phyloP scores from a whole-genome alignment of 2,329 filamentous ascomycete genomes.

The Verticillium nubilum region DNA sequence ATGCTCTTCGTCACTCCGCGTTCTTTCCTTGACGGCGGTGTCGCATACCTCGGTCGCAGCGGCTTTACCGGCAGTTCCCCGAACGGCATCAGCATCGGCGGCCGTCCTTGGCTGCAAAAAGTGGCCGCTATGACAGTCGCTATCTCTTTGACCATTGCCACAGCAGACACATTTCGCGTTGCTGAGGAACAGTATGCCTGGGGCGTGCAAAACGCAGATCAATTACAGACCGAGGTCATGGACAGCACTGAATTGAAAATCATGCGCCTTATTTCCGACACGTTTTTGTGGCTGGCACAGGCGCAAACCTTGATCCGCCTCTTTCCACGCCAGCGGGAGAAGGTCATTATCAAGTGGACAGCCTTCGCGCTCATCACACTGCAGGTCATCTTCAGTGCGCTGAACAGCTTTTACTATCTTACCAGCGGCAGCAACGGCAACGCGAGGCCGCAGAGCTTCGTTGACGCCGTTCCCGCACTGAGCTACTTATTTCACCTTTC shows the following conservation, averaged over 20 bases:
- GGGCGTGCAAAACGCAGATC: slow-evolving; percentile 74
- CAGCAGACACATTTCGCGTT: slow-evolving; percentile 82
- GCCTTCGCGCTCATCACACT: slow-evolving; percentile 89
- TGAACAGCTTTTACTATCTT: slow-evolving; percentile 74
- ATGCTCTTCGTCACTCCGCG: slow-evolving; percentile 94
- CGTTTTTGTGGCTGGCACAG: slow-evolving; percentile 95
- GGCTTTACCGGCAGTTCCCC: slow-evolving; percentile 81
- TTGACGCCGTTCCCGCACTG: slow-evolving; percentile 83
- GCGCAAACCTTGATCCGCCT: slow-evolving; percentile 93
- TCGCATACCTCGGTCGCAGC: slow-evolving; percentile 72
- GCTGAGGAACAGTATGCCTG: slow-evolving; percentile 74
- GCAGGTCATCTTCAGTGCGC: slow-evolving; percentile 83
- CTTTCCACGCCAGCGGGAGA: slow-evolving; percentile 94
- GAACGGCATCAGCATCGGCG: slow-evolving; percentile 77
- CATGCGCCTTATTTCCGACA: slow-evolving; percentile 88
- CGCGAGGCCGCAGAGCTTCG: slow-evolving; percentile 67
- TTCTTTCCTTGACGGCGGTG: slow-evolving; percentile 82
- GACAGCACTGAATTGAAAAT: slow-evolving; percentile 81
- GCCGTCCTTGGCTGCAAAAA: slow-evolving; percentile 89
- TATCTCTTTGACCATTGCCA: slow-evolving; percentile 89
- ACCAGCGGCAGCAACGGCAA: slow-evolving; percentile 45
- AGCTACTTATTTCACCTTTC: slow-evolving; percentile 88
- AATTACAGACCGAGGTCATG: slow-evolving; percentile 73
- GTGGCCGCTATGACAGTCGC: slow-evolving; percentile 68
- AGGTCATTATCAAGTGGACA: slow-evolving; percentile 98